Evolutionary conservation across 83 land plant genomes (phyloP), one percentile per base, ranked within the genome.

Genomic region (Thuja plicata): DNA sequence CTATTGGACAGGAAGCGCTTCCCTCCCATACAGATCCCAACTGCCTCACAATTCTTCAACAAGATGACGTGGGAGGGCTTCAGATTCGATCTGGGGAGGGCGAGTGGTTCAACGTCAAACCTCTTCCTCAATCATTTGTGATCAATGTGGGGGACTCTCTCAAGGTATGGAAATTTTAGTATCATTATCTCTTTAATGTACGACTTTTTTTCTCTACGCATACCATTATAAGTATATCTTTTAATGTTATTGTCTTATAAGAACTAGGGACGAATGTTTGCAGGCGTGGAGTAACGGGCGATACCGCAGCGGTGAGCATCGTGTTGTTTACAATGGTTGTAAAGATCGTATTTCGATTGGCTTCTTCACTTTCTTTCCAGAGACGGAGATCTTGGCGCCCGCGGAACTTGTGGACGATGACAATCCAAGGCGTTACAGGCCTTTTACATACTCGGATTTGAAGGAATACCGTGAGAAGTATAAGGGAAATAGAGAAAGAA

Each of bases 71-170:
- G 17, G 81, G 83, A 35, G 93, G 90, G 9, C 86, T 92, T 43
- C 81, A 91, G 87, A 73, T 90, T 5, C 15, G 81, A 74, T 38
- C 90, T 9, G 87, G 86, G 35, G 92, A 91, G 45, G 94, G 88
- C 0, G 81, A 91, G 41, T 93, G 92, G 92, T 62, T 91, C 70
- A n/a, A 62, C 24, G 85, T 89, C 11, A 48, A 70, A 37, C 88
- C 88, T 80, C 78, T 89, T 12, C 66, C 83, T 5, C 50, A 80
- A 43, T 88, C 91, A 45, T 89, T 93, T 66, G 74, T 87, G 16
- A 86, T 90, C 57, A 87, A 91, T 87, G 38, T 88, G 35, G 94
- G 94, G 12, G 94, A 92, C 3, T 86, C 91, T 38, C 48, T 93
- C 60, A 38, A 88, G 91, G 91, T 90, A 55, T 0, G 5, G n/a